A percentile compares a stretch with the other conserved stretches of the same genome.
These are phyloP conservation scores for Erythrobasidium hasegawianum DNA, from an alignment of 1,284 basidiomycete genomes.

Conservation along the genomic window DNA sequence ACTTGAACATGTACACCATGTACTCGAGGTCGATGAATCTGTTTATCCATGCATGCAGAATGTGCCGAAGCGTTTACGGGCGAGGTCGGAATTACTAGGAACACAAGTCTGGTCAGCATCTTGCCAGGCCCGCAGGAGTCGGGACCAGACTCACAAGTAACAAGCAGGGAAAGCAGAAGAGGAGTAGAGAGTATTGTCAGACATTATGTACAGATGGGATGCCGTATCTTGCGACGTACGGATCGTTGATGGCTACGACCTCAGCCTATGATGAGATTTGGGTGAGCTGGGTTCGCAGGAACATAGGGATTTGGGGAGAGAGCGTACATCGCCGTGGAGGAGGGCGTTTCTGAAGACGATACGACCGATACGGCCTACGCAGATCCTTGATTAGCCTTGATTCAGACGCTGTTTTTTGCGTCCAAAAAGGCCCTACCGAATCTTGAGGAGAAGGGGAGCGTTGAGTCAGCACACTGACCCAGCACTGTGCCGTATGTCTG, in stretches of 20 bases:
- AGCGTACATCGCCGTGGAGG: conserved; percentile 67
- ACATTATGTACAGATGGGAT: conserved; percentile 6
- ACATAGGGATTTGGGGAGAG: conserved; percentile 16
- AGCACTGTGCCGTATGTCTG: not conserved
- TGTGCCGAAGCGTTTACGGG: not conserved
- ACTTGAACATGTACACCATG: conserved; percentile 88
- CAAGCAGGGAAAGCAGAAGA: conserved; percentile 36
- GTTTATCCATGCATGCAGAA: conserved; percentile 38
- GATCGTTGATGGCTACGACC: conserved; percentile 79
- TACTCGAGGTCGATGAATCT: conserved; percentile 89
- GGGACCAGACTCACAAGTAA: conserved; percentile 1
- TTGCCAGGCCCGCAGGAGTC: not conserved
- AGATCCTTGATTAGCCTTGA: not conserved
- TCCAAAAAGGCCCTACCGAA: not conserved
- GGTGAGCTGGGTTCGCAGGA: not conserved
- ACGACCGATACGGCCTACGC: conserved; percentile 88
- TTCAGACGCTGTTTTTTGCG: not conserved
- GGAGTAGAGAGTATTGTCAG: not conserved
- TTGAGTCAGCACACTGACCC: not conserved
- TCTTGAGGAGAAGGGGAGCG: not conserved
- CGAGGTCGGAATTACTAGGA: conserved; percentile 13
- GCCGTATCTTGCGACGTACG: conserved; percentile 1
- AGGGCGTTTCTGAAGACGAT: conserved; percentile 96
- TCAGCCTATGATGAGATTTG: not conserved
- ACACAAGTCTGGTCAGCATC: conserved; percentile 6